Base-by-base conservation (phyloP, 352 stramenopile genomes). In the Phytophthora melonis region DNA sequence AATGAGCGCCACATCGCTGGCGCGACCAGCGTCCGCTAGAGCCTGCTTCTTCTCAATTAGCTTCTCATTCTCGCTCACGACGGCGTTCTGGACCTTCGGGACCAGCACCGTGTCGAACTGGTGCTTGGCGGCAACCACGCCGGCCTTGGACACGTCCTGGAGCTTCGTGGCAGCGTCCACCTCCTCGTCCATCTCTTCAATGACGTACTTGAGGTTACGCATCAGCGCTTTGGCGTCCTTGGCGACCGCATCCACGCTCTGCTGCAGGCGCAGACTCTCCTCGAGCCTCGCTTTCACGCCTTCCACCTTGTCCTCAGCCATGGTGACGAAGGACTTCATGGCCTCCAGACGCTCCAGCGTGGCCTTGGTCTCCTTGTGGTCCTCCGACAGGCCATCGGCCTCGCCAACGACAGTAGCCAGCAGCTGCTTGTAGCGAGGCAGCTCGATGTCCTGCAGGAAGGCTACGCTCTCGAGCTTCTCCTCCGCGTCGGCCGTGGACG, bases 101-200 rank as follows among this genome's bases (percentile, higher is more conserved):
- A 93, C 78, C 5, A 92, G 45, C 7, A 95, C 79, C 16, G 77
- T 78, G 30, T 93, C 88, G 47, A 95, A 94, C 43, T 92, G 72
- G 18, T 84, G 78, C 70, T 90, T 93, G 8, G 86, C 86, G 19
- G 82, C 74, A 34, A 93, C 67, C 30, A 95, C 87, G 21, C 79
- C 87, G 47, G 80, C 84, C 65, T 91, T 90, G 11, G 85, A 91
- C 58, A 91, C 74, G 50, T 94, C 81, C 43, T 96, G 73, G 0
- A 94, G 70, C 69, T 92, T 92, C 3, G 84, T 92, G 19, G 84
- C 84, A 4, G 86, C 84, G 66, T 93, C 88, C 19, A 97, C 85
- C 72, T 96, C 88, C 67, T 97, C 89, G 52, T 97, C 91, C 84
- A 97, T 91, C 63, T 94, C 86, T 70, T 95, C 89, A 14, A 97